These are phyloP conservation scores for Aethionema arabicum DNA, from an alignment of 345 rosid genomes.

Conservation along the genomic window DNA sequence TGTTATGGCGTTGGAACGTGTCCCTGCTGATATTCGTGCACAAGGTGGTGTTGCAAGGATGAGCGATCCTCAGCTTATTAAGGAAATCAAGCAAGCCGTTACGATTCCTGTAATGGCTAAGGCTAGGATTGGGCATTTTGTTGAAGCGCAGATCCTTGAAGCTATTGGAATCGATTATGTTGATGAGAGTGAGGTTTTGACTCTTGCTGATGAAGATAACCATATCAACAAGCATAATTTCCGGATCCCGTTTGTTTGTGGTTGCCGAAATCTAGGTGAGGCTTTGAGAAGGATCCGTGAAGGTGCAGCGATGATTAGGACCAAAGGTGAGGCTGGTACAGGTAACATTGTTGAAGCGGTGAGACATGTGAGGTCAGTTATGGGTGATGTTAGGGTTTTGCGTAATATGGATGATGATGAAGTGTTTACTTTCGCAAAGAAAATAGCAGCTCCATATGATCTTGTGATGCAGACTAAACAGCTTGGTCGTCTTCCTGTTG, in stretches of 20 bases:
- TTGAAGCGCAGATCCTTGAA: slow-evolving; percentile 75
- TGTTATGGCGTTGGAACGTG: slow-evolving; percentile 80
- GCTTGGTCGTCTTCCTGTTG: slow-evolving; percentile 74
- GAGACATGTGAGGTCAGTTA: slow-evolving; percentile 80
- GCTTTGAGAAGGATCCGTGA: slow-evolving; percentile 81
- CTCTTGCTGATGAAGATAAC: slow-evolving; percentile 78
- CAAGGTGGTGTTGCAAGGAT: slow-evolving; percentile 81
- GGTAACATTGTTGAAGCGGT: slow-evolving; percentile 86
- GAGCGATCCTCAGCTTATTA: slow-evolving; percentile 72
- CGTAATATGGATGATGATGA: slow-evolving; percentile 91
- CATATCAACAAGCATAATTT: slow-evolving; percentile 91
- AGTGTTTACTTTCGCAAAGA: slow-evolving; percentile 78
- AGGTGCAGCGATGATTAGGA: slow-evolving; percentile 92
- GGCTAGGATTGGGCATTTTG: slow-evolving; percentile 79
- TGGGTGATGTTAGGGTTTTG: slow-evolving; percentile 76
- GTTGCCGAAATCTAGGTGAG: slow-evolving; percentile 81
- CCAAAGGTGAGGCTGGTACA: slow-evolving; percentile 90
- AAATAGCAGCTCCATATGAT: slow-evolving; percentile 66
- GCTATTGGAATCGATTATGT: slow-evolving; percentile 80
- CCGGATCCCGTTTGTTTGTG: slow-evolving; percentile 84
- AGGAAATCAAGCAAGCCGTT: slow-evolving; percentile 69
- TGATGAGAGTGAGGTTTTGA: slow-evolving; percentile 86
- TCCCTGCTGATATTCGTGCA: slow-evolving; percentile 70
- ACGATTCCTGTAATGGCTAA: slow-evolving; percentile 88
- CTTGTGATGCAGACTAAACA: slow-evolving; percentile 77